Percentiles rank a stretch among this genome's conserved stretches.
Evolutionary conservation across 345 rosid genomes (phyloP).

Genomic region (Sonneratia caseolaris): DNA sequence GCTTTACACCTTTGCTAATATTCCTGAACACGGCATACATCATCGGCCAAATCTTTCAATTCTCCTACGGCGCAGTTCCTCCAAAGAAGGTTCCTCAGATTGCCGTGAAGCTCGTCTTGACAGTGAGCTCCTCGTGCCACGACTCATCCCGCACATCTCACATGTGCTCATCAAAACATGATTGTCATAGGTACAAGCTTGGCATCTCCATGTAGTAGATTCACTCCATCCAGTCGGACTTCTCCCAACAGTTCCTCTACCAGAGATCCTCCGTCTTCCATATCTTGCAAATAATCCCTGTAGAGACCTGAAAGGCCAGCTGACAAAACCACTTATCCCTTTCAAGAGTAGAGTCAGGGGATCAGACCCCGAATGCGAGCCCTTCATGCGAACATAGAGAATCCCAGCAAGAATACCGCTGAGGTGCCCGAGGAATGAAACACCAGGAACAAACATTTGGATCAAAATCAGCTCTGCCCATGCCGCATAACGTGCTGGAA

Average conservation of each 20-base stretch:
- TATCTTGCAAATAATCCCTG: conserved; percentile 21
- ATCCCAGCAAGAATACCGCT: conserved; percentile 92
- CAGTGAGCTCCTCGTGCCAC: conserved; percentile 21
- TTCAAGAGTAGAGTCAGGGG: conserved; percentile 42
- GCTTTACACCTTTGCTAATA: neutral
- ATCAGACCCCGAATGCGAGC: conserved; percentile 40
- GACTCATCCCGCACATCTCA: conserved; percentile 76
- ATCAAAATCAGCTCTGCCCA: conserved; percentile 90
- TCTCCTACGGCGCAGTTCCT: conserved; percentile 74
- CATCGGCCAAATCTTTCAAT: conserved; percentile 64
- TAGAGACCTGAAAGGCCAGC: conserved; percentile 52
- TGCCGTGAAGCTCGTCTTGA: conserved; percentile 14
- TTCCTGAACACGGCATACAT: neutral
- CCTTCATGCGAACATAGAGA: conserved; percentile 57
- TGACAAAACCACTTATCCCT: conserved; percentile 31
- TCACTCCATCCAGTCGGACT: conserved; percentile 25
- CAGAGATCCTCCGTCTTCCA: conserved; percentile 42
- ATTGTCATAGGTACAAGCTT: conserved; percentile 76
- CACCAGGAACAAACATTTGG: conserved; percentile 84
- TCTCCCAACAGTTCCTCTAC: conserved; percentile 68
- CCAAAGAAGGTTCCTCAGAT: conserved; percentile 39
- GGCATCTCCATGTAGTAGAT: conserved; percentile 68
- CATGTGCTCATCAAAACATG: conserved; percentile 44
- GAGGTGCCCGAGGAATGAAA: conserved; percentile 93
- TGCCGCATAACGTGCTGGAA: conserved; percentile 76